A percentile compares a stretch with the other conserved stretches of the same genome.
Conservation (phyloP, 225 moss, liverwort and hornwort genomes). For the Antitrichia curtipendula region DNA sequence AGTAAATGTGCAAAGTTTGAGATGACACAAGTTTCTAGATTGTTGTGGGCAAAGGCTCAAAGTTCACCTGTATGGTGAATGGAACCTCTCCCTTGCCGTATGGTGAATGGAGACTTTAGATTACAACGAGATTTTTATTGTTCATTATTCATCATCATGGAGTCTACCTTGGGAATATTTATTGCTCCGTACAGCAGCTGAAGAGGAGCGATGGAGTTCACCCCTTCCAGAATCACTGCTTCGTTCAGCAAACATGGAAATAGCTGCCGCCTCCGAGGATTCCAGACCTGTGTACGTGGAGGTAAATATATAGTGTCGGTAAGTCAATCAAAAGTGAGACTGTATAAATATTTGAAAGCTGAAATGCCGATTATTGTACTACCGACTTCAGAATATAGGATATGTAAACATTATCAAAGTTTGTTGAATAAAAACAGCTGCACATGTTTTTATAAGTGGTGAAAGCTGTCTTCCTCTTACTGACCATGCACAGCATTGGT, state of each 20-base stretch:
- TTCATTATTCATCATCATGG: neutral
- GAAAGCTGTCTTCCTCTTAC: neutral
- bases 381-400: neutral
- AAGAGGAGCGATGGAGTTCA: neutral
- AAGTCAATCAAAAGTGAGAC: neutral
- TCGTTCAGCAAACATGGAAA: neutral
- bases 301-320: neutral
- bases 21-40: neutral
- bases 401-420: neutral
- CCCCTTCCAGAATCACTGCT: neutral
- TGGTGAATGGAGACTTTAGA: neutral
- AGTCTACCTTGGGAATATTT: neutral
- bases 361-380: neutral
- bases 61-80: neutral
- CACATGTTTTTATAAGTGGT: neutral
- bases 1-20: neutral
- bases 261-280: neutral
- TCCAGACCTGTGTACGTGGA: conserved; percentile 2
- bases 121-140: neutral
- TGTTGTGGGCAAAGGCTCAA: neutral
- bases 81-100: neutral
- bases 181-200: neutral
- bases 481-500: neutral
- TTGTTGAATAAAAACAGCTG: neutral
- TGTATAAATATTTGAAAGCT: neutral